Conservation (phyloP, 140 eudicot species). For the Eryngium alpinum region DNA sequence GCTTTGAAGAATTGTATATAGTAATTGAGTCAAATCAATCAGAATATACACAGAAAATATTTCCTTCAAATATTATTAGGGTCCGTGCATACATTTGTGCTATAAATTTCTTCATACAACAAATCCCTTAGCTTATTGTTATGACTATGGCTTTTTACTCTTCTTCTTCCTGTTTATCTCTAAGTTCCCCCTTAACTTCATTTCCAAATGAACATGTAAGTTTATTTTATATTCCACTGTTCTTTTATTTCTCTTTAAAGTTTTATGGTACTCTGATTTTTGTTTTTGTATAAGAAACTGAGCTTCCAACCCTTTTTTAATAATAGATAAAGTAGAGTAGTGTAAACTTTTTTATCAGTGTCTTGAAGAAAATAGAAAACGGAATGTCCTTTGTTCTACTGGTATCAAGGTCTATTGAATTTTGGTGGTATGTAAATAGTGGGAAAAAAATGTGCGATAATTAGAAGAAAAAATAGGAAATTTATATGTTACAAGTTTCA, state of each 20-base stretch:
- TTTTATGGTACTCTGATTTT: background rate
- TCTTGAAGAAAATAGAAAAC: slow-evolving; percentile 2
- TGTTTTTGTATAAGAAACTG: background rate
- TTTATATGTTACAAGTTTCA: too few species aligned
- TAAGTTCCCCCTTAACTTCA: slow-evolving; percentile 31
- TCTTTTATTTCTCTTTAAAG: background rate
- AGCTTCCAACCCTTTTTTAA: too few species aligned
- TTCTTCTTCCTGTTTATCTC: slow-evolving; percentile 34
- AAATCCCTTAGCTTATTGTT: background rate
- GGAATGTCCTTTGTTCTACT: too few species aligned
- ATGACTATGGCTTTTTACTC: slow-evolving; percentile 23
- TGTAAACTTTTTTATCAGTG: background rate
- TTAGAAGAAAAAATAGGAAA: too few species aligned
- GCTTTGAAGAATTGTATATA: too few species aligned
- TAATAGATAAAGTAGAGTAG: too few species aligned
- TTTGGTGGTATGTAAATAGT: too few species aligned
- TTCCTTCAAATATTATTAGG: too few species aligned
- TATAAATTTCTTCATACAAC: background rate
- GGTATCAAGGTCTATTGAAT: too few species aligned
- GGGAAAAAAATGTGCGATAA: too few species aligned
- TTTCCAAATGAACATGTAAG: slow-evolving; percentile 35
- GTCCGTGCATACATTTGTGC: background rate
- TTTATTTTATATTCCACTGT: background rate
- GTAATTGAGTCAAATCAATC: too few species aligned
- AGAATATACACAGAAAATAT: too few species aligned